Conservation (phyloP, 495 filamentous ascomycete genomes). For the Lasiosphaeris hirsuta region DNA sequence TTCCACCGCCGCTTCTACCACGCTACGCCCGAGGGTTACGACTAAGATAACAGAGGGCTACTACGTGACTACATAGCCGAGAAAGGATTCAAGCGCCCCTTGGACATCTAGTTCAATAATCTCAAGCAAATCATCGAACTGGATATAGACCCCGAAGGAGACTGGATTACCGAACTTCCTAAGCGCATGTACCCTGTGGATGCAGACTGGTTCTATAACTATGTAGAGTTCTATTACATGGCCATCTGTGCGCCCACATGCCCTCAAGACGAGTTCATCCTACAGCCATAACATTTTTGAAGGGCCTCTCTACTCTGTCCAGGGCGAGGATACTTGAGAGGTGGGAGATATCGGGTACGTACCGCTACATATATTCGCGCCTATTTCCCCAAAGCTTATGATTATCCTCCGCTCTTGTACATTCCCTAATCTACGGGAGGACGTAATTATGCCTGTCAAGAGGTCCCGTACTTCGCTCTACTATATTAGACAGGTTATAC, state of each 20-base stretch:
- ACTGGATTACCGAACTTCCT: constrained; percentile 34
- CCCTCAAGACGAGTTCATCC: constrained; percentile 44
- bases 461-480: not conserved
- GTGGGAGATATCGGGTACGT: not conserved
- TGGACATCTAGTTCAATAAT: constrained; percentile 52
- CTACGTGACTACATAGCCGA: constrained; percentile 44
- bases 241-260: constrained; percentile 42
- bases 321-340: constrained; percentile 25
- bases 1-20: constrained; percentile 38
- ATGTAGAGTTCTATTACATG: constrained; percentile 41
- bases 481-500: constrained; percentile 12
- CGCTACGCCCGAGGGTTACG: constrained; percentile 35
- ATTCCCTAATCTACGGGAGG: constrained; percentile 28
- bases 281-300: constrained; percentile 48
- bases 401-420: constrained; percentile 39
- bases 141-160: constrained; percentile 36
- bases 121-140: constrained; percentile 46
- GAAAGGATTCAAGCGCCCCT: constrained; percentile 42
- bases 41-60: constrained; percentile 33
- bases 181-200: constrained; percentile 40
- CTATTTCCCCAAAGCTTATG: constrained; percentile 49
- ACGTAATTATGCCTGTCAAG: constrained; percentile 13
- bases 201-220: constrained; percentile 40
- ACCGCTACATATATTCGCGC: constrained; percentile 42
- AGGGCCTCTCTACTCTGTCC: constrained; percentile 33